Base-by-base conservation (phyloP, 768 basidiomycete species). In the Amanita fuliginea region DNA sequence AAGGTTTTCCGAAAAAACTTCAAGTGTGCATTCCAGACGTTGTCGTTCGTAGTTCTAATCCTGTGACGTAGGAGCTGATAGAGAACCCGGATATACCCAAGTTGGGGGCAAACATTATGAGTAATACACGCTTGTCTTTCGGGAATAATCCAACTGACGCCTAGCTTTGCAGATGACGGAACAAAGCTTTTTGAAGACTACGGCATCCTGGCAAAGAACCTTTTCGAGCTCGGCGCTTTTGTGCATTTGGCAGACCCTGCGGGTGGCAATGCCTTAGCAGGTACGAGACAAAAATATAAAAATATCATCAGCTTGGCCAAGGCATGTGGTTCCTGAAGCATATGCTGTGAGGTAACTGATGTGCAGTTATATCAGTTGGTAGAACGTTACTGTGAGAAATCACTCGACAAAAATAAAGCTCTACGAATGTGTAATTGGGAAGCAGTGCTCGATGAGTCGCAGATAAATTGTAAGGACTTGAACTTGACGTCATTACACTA, bases 101-200 rank as follows among this genome's bases (percentile, higher is more conserved):
- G 46, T 41, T 67, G 16, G 66, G 66, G 1, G 66, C 57, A 7
- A 68, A 67, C 44, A 65, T 68, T 30, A 22, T 63, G 33, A 63
- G 67, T 68, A 11, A 21, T 28, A 33, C 6, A 36, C 40, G 59
- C 48, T 19, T 21, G 11, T 7, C 10, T 21, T 41, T 6, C n/a
- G 32, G 14, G 9, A 26, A 33, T 16, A 46, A 14, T 14, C 28
- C 5, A 5, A 3, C 37, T 16, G 26, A 37, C 16, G 35, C 36
- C 54, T n/a, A 30, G 14, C 14, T 6, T 32, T 34, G 28, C 47
- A 69, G 68, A 62, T 47, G 69, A 70, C 42, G 69, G 65, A 11
- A 63, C 56, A 49, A 70, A 70, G 47, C 55, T 69, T 2, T 68
- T 66, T 49, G 54, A 60, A 24, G 68, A 70, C 50, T 68, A 67